Evolutionary conservation across 2,329 filamentous ascomycete species (phyloP).

Genomic region (Colletotrichum sp.): DNA sequence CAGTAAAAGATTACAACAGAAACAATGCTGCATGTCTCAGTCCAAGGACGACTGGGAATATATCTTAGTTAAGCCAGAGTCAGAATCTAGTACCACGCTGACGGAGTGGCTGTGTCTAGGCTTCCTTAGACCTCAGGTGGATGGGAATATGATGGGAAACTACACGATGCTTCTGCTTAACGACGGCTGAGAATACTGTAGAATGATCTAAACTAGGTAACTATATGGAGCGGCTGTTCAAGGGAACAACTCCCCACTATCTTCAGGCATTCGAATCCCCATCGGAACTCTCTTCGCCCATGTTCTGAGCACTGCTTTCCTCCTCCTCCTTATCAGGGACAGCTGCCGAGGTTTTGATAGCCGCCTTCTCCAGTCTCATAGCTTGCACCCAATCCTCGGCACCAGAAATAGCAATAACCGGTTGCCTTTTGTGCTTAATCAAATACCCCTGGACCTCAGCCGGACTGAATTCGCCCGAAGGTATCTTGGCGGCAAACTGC

Average conservation of each 20-base stretch:
- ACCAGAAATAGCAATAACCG: not conserved
- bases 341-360: not conserved
- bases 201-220: not conserved
- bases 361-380: not conserved
- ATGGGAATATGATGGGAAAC: too few relatives aligned
- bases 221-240: not conserved
- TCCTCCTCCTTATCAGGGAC: not conserved
- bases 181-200: not conserved
- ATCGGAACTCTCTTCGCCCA: not conserved
- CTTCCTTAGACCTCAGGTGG: too few relatives aligned
- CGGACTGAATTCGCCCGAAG: not conserved
- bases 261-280: not conserved
- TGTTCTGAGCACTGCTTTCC: not conserved
- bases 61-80: too few relatives aligned
- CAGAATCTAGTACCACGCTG: too few relatives aligned
- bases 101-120: too few relatives aligned
- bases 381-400: not conserved
- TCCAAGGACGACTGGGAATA: too few relatives aligned
- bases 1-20: fast-evolving
- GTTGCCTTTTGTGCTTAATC: not conserved
- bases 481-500: not conserved
- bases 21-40: too few relatives aligned
- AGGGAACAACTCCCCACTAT: not conserved
- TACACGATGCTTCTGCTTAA: not conserved
- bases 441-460: not conserved